Evolutionary conservation across 2,329 filamentous ascomycete genomes (phyloP).

Genomic region (Sclerotinia sclerotiorum): DNA sequence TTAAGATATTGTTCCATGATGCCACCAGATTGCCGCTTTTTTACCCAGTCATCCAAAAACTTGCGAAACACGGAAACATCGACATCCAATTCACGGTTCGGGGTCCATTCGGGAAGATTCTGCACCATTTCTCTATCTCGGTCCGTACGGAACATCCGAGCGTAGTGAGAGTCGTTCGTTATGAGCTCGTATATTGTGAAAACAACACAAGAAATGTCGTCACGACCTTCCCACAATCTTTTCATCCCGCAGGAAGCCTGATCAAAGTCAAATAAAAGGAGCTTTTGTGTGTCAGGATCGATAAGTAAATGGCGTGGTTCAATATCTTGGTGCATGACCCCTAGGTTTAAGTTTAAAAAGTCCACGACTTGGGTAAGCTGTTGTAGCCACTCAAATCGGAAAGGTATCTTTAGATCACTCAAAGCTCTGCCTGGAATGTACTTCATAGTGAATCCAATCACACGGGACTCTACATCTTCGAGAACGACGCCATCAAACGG

Average conservation of each 20-base stretch:
- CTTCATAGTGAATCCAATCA: not conserved
- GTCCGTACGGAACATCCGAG: slow-evolving; percentile 20
- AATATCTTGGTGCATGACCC: slow-evolving; percentile 45
- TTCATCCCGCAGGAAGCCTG: slow-evolving; percentile 22
- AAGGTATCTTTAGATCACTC: slow-evolving; percentile 33
- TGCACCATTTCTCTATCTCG: slow-evolving; percentile 29
- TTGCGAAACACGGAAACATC: not conserved
- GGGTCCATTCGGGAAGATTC: slow-evolving; percentile 31
- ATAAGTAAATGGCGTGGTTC: slow-evolving; percentile 44
- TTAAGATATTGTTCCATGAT: not conserved
- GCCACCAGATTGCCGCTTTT: not conserved
- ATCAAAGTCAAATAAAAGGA: slow-evolving; percentile 44
- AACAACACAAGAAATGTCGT: slow-evolving; percentile 37
- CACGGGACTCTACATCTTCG: slow-evolving; percentile 6
- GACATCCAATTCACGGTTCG: slow-evolving; percentile 24
- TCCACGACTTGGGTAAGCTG: slow-evolving; percentile 44
- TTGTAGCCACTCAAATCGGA: slow-evolving; percentile 42
- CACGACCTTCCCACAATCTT: slow-evolving; percentile 20
- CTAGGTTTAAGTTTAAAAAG: slow-evolving; percentile 43
- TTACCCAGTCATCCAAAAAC: not conserved
- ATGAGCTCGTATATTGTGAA: slow-evolving; percentile 31
- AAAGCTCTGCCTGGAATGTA: not conserved
- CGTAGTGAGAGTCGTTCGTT: slow-evolving; percentile 26
- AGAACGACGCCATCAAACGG: not conserved
- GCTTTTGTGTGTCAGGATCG: slow-evolving; percentile 39